Percentiles rank a stretch among this genome's conserved stretches.
Evolutionary conservation across 495 filamentous ascomycete species (phyloP).

Genomic region (Alectoria sarmentosa): DNA sequence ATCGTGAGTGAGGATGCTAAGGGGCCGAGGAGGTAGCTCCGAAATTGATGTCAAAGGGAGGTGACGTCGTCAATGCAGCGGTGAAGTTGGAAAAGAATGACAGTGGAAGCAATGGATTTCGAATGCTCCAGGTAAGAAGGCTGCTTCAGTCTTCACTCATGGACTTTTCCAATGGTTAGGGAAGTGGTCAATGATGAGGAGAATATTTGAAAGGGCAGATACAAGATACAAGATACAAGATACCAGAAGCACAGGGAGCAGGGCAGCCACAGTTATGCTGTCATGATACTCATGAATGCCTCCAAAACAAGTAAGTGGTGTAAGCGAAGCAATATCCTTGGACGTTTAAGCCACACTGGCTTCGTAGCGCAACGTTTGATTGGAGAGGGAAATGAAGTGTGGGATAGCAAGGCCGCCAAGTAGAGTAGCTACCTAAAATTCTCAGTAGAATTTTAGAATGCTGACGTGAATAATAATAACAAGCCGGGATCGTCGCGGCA

Average conservation of each 20-base stretch:
- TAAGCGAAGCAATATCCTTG: neutral
- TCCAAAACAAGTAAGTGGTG: neutral
- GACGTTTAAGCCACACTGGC: neutral
- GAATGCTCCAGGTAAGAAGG: too few species aligned
- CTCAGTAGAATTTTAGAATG: too few species aligned
- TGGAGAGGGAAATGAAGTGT: neutral
- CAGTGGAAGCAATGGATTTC: too few species aligned
- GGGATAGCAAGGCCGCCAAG: neutral
- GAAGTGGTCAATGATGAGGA: neutral
- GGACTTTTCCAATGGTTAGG: neutral
- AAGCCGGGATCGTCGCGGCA: neutral
- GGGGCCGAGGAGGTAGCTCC: constrained; percentile 3
- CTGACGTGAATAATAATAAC: too few species aligned
- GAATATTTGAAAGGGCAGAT: neutral
- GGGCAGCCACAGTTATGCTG: constrained; percentile 19
- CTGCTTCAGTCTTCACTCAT: too few species aligned
- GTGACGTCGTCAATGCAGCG: neutral
- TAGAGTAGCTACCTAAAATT: neutral
- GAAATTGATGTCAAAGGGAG: neutral
- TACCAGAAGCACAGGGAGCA: neutral
- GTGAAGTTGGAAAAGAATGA: neutral
- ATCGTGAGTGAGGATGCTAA: neutral
- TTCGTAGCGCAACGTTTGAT: neutral
- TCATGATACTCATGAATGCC: too few species aligned
- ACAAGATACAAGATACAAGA: constrained; percentile 7